phyloP scores from a whole-genome alignment of 129 eudicot species.

The Centaurea solstitialis region DNA sequence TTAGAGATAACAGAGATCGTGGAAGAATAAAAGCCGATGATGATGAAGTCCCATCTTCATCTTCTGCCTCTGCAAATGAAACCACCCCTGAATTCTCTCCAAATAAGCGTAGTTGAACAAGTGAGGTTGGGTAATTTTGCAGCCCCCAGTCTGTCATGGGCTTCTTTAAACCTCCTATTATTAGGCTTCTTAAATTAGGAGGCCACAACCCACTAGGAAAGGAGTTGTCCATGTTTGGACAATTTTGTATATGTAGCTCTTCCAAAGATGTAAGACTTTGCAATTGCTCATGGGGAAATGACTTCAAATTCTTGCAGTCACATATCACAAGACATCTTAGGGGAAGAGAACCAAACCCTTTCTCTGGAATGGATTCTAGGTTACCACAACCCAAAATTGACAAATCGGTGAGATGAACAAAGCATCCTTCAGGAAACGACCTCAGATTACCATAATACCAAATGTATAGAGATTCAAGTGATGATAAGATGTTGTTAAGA shows the following conservation, averaged over 20 bases:
- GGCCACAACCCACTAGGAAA: neutral
- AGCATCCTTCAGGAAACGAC: neutral
- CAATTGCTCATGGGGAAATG: neutral
- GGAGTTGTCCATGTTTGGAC: neutral
- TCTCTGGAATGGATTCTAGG: neutral
- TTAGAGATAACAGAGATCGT: neutral
- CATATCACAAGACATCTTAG: too few relatives aligned
- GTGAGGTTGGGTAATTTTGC: slow-evolving; percentile 4
- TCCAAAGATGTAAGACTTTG: neutral
- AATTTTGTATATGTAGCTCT: too few relatives aligned
- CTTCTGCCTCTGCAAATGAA: neutral
- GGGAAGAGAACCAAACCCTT: neutral
- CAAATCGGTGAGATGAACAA: neutral
- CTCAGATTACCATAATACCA: neutral
- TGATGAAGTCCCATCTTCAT: neutral
- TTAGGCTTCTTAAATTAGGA: neutral
- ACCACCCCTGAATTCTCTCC: neutral
- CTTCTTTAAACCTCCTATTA: neutral
- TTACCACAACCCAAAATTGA: neutral
- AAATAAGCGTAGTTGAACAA: neutral
- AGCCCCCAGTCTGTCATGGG: neutral
- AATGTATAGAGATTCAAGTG: neutral
- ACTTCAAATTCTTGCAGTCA: neutral
- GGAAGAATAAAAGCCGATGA: neutral
- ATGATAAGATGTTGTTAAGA: neutral